Conservation (phyloP, 495 filamentous ascomycete species). For the Amniculicola lignicola region DNA sequence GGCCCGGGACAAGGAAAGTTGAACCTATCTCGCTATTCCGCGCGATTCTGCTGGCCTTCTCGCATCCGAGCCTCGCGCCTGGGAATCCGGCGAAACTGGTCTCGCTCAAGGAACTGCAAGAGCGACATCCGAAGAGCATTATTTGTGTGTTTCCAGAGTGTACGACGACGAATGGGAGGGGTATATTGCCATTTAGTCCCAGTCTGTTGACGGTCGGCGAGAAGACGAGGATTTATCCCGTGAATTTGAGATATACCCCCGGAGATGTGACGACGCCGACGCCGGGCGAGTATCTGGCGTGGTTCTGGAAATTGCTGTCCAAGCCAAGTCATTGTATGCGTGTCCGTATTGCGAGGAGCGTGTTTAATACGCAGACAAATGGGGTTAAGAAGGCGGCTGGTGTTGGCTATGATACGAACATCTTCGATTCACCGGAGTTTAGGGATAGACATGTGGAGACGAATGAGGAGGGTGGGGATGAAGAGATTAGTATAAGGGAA, state of each 20-base stretch:
- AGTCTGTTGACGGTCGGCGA: slow-evolving; percentile 63
- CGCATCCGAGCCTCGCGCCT: slow-evolving; percentile 51
- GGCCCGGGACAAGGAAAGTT: slow-evolving; percentile 69
- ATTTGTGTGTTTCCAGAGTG: slow-evolving; percentile 89
- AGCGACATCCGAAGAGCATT: slow-evolving; percentile 65
- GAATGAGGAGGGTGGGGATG: slow-evolving; percentile 40
- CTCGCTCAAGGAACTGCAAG: slow-evolving; percentile 58
- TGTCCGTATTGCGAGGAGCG: slow-evolving; percentile 77
- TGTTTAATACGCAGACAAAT: slow-evolving; percentile 51
- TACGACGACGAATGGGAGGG: slow-evolving; percentile 89
- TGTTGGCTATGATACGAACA: slow-evolving; percentile 50
- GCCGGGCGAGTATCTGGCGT: slow-evolving; percentile 62
- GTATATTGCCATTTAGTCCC: slow-evolving; percentile 78
- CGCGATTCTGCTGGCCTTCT: slow-evolving; percentile 72
- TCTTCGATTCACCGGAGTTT: slow-evolving; percentile 47
- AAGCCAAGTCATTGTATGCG: slow-evolving; percentile 83
- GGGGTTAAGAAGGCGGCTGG: slow-evolving; percentile 1
- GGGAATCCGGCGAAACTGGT: slow-evolving; percentile 52
- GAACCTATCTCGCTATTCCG: slow-evolving; percentile 69
- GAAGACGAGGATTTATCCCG: slow-evolving; percentile 74
- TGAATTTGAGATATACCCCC: slow-evolving; percentile 83
- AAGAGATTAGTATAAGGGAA: slow-evolving; percentile 42
- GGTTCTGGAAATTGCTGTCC: slow-evolving; percentile 83
- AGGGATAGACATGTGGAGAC: slow-evolving; percentile 5
- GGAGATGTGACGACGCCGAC: slow-evolving; percentile 88